These are phyloP conservation scores for Phialophora chinensis DNA, from an alignment of 2,329 filamentous ascomycete genomes.

Conservation along the genomic window DNA sequence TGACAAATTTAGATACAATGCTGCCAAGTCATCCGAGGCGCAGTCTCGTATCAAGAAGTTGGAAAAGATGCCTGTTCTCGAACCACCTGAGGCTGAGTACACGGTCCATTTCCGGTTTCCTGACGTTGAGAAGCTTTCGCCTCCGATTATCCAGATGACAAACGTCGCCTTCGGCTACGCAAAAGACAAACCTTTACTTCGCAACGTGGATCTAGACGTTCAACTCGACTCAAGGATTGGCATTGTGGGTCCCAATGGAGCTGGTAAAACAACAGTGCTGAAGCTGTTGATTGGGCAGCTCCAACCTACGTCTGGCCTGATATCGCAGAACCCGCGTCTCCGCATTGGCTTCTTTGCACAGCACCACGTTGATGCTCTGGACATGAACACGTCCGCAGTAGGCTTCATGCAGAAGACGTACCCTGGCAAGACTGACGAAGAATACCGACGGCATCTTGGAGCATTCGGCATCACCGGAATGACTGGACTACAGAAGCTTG, in stretches of 20 bases:
- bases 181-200: conserved; percentile 77
- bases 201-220: conserved; percentile 90
- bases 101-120: conserved; percentile 97
- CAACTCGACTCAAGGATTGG: conserved; percentile 98
- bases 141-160: conserved; percentile 97
- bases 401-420: conserved; percentile 95
- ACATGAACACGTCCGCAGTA: conserved; percentile 86
- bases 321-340: conserved; percentile 85
- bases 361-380: conserved; percentile 95
- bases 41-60: conserved; percentile 99
- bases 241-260: conserved; percentile 98
- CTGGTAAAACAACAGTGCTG: conserved; percentile 97
- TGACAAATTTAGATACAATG: conserved; percentile 99
- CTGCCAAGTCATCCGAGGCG: conserved; percentile 96
- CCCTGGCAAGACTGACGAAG: conserved; percentile 90
- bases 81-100: conserved; percentile 91
- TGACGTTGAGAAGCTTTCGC: conserved; percentile 95
- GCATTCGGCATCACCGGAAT: conserved; percentile 87
- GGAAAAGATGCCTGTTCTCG: conserved; percentile 92
- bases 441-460: conserved; percentile 92
- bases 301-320: conserved; percentile 75
- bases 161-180: conserved; percentile 89
- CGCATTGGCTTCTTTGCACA: conserved; percentile 97
- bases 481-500: conserved; percentile 96
- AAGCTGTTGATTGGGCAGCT: conserved; percentile 95